Evolutionary conservation across 1,284 basidiomycete genomes (phyloP).

Genomic region (Ustilago vetiveriae): DNA sequence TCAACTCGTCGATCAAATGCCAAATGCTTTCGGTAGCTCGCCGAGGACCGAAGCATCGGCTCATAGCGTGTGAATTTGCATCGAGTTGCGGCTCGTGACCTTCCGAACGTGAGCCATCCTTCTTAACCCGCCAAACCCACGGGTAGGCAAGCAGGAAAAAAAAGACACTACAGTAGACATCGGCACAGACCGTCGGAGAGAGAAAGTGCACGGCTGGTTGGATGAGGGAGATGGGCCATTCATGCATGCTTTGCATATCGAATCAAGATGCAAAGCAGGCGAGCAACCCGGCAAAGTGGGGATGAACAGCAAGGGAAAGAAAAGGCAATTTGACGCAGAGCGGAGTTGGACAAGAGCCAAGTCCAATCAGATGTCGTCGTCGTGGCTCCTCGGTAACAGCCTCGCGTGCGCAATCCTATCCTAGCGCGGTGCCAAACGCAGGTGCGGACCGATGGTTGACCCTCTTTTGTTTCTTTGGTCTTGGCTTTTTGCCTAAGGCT

Average conservation of each 20-base stretch:
- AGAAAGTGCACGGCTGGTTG: neutral
- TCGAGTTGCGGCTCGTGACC: neutral
- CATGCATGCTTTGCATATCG: constrained; percentile 3
- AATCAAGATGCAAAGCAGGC: neutral
- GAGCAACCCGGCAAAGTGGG: neutral
- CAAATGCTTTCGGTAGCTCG: too few species aligned
- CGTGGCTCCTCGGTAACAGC: neutral
- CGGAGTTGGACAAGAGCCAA: neutral
- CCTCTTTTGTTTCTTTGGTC: too few species aligned
- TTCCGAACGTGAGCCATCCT: neutral
- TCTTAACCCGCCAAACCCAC: constrained; percentile 1
- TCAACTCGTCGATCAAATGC: too few species aligned
- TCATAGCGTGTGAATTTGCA: neutral
- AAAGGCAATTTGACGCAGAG: too few species aligned
- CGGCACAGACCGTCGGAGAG: constrained; percentile 10
- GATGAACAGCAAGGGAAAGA: too few species aligned
- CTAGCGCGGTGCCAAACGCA: neutral
- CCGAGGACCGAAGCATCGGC: too few species aligned
- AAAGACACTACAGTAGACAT: neutral
- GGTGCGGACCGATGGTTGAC: constrained; percentile 2
- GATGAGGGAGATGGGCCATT: neutral
- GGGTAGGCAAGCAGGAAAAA: too few species aligned
- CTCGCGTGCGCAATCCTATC: constrained; percentile 3
- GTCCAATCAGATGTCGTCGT: neutral
- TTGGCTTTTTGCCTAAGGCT: neutral